Percentiles rank a stretch among this genome's conserved stretches.
Conservation (phyloP, 345 rosid species). For the Hypericum perforatum region DNA sequence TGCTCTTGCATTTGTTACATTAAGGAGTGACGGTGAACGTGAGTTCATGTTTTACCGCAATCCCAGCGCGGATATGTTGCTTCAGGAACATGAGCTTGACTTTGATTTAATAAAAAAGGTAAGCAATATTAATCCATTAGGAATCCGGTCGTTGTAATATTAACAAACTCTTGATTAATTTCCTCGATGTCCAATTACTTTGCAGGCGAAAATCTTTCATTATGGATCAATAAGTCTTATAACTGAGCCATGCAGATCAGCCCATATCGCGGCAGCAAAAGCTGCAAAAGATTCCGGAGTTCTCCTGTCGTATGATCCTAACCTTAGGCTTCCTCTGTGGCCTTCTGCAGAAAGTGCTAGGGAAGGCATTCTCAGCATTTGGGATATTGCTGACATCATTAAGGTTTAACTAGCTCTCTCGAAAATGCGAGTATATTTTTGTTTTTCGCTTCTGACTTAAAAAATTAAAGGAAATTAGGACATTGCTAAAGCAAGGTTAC, state of each 20-base stretch:
- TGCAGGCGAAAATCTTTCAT: conserved; percentile 84
- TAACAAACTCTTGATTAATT: no score
- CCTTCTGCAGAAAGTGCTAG: conserved; percentile 75
- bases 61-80: conserved; percentile 97
- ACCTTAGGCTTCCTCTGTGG: conserved; percentile 94
- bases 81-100: conserved; percentile 76
- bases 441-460: no score
- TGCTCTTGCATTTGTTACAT: conserved; percentile 90
- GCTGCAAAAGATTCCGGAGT: conserved; percentile 93
- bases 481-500: no score
- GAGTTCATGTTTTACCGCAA: conserved; percentile 98
- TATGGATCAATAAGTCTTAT: conserved; percentile 97
- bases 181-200: background rate
- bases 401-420: conserved; percentile 35
- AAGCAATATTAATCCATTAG: background rate
- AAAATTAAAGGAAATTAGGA: no score
- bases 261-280: conserved; percentile 84
- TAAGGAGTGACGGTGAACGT: conserved; percentile 79
- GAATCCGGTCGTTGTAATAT: no score
- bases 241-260: conserved; percentile 91
- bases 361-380: conserved; percentile 74
- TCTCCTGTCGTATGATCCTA: conserved; percentile 79
- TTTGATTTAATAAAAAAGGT: conserved; percentile 76
- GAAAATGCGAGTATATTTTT: no score
- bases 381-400: conserved; percentile 79